Percentiles rank a stretch among this genome's conserved stretches.
These are phyloP conservation scores for Argentina anserina DNA, from an alignment of 306 rosid species.

Conservation along the genomic window DNA sequence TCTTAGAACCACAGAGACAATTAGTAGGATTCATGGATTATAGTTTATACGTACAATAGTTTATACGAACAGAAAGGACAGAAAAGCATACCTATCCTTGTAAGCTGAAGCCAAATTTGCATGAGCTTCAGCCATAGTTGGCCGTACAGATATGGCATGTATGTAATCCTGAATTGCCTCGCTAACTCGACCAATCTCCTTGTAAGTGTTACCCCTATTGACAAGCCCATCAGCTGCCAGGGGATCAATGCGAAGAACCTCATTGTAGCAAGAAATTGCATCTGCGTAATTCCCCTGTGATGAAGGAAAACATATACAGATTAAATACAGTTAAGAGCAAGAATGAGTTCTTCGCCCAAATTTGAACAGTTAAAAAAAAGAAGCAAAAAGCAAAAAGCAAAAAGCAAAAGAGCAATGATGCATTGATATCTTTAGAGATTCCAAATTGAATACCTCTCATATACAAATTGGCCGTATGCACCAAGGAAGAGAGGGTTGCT, in stretches of 20 bases:
- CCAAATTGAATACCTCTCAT: neutral
- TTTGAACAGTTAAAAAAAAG: no score
- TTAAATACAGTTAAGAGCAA: no score
- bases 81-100: slow-evolving; percentile 69
- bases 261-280: slow-evolving; percentile 97
- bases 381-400: no score
- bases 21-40: neutral
- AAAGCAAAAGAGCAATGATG: no score
- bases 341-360: neutral
- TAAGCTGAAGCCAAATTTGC: slow-evolving; percentile 98
- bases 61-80: neutral
- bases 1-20: neutral
- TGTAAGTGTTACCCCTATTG: slow-evolving; percentile 94
- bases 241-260: slow-evolving; percentile 96
- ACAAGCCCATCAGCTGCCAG: slow-evolving; percentile 99
- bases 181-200: slow-evolving; percentile 95
- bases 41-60: neutral
- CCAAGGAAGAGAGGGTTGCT: neutral
- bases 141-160: slow-evolving; percentile 74
- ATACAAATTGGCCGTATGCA: neutral
- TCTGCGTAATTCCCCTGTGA: slow-evolving; percentile 89
- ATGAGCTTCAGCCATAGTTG: slow-evolving; percentile 98
- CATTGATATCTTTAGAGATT: neutral
- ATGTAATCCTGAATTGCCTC: slow-evolving; percentile 93
- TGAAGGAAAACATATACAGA: neutral